Base-by-base conservation (phyloP, 768 basidiomycete species). In the Russula abietina region DNA sequence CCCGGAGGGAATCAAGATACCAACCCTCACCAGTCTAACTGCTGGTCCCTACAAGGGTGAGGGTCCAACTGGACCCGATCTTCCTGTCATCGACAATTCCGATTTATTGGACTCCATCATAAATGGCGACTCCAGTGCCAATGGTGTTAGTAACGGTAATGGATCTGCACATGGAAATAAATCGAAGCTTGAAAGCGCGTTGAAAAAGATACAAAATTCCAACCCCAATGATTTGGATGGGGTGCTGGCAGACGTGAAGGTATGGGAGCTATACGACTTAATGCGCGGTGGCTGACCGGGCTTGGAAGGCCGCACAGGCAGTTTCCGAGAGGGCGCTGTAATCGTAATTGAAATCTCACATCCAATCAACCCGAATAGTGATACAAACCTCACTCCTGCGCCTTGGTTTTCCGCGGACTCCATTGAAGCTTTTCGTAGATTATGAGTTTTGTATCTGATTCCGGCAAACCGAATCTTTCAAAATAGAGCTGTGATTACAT, bases 1-100 rank as follows among this genome's bases (percentile, higher is more conserved):
- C 64, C 64, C 66, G 3, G 7, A 36, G 14, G 66, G 66, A 5
- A 64, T 66, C 41, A 54, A 51, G 16, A 24, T 55, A 26, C 65
- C 65, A 14, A 54, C 39, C 26, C 10, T 66, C 48, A 66, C 62
- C 0, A 64, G 48, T 5, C 19, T 59, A 4, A 59, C 48, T 50
- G 53, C 62, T 16, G 65, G 62, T 43, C 57, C 48, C 7, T 59
- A 55, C 53, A 55, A 64, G 32, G 65, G 57, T 24, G 62, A 53
- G 0, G 65, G 65, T 16, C 65, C 65, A 19, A 46, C 55, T 1
- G 65, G 61, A 32, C 22, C 55, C 43, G 32, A 50, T 12, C n/a
- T 45, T 30, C 39, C 53, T 24, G 55, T 57, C 38, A 10, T 65
- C 24, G 24, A 57, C 19, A 12, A 55, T 33, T 33, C 55, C 7